A percentile compares a stretch with the other conserved stretches of the same genome.
Evolutionary conservation across 306 rosid genomes (phyloP).

Genomic region (Purshia tridentata): DNA sequence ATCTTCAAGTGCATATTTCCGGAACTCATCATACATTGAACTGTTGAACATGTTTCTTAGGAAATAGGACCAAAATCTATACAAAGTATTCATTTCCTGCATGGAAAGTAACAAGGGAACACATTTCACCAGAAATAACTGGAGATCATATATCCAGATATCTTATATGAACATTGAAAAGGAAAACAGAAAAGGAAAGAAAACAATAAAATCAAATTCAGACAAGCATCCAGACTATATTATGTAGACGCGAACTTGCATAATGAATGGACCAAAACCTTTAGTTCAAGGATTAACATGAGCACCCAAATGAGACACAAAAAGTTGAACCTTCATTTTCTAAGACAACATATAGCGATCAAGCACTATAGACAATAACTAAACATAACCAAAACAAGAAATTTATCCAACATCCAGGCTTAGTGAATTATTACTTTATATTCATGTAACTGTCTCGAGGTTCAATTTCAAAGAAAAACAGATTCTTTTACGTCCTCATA

Average conservation of each 20-base stretch:
- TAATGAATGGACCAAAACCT: neutral
- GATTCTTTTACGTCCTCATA: no score
- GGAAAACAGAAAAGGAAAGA: constrained; percentile 1
- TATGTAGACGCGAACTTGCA: neutral
- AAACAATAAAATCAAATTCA: neutral
- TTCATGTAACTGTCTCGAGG: neutral
- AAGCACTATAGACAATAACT: neutral
- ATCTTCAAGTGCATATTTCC: constrained; percentile 82
- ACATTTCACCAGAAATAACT: constrained; percentile 3
- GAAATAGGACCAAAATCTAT: constrained; percentile 89
- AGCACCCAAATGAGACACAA: neutral
- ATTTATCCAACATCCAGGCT: neutral
- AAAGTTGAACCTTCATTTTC: neutral
- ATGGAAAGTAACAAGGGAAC: constrained; percentile 12
- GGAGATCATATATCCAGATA: constrained; percentile 5
- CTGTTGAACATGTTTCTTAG: constrained; percentile 72
- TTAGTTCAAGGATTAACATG: neutral
- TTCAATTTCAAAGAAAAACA: neutral
- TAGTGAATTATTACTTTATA: neutral
- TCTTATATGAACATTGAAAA: constrained; percentile 20
- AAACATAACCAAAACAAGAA: neutral
- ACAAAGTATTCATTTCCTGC: constrained; percentile 98
- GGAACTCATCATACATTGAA: constrained; percentile 84
- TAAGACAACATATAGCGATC: neutral
- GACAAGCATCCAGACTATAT: neutral